Evolutionary conservation across 2,329 filamentous ascomycete genomes (phyloP).

Genomic region (Penicillium vulpinum): DNA sequence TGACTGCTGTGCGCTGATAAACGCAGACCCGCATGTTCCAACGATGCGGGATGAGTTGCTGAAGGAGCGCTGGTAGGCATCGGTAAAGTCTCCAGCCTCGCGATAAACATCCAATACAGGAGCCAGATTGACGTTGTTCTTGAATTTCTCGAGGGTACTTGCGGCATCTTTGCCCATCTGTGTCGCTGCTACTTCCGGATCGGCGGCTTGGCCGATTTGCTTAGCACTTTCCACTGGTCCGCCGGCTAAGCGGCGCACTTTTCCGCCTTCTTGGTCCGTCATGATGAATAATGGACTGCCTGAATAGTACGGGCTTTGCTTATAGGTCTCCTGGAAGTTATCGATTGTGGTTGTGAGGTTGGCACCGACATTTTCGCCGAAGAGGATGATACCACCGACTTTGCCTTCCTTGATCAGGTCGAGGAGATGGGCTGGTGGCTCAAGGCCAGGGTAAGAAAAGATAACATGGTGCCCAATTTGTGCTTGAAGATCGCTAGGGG

Average conservation of each 20-base stretch:
- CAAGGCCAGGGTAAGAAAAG: constrained; percentile 32
- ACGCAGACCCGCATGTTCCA: constrained; percentile 21
- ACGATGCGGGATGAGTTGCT: constrained; percentile 27
- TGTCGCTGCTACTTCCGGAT: constrained; percentile 20
- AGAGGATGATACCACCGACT: constrained; percentile 36
- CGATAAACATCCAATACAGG: constrained; percentile 35
- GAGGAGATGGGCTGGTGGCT: constrained; percentile 27
- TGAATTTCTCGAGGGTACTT: constrained; percentile 13
- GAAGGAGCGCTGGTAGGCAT: constrained; percentile 28
- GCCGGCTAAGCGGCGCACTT: constrained; percentile 29
- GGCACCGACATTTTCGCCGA: constrained; percentile 31
- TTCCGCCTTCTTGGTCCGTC: constrained; percentile 37
- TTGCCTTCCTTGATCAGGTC: constrained; percentile 28
- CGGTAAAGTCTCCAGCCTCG: constrained; percentile 27
- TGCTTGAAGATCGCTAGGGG: constrained; percentile 6
- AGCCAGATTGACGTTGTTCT: constrained; percentile 30
- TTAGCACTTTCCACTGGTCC: constrained; percentile 29
- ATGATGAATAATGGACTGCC: constrained; percentile 32
- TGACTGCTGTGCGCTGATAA: constrained; percentile 24
- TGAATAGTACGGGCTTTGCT: constrained; percentile 18
- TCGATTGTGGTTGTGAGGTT: constrained; percentile 24
- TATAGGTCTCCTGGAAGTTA: constrained; percentile 27
- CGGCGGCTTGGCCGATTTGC: constrained; percentile 21
- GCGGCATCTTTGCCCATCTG: constrained; percentile 26
- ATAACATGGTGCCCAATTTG: constrained; percentile 33